phyloP scores from a whole-genome alignment of 176 grass and related monocot species.

The Phragmites australis region DNA sequence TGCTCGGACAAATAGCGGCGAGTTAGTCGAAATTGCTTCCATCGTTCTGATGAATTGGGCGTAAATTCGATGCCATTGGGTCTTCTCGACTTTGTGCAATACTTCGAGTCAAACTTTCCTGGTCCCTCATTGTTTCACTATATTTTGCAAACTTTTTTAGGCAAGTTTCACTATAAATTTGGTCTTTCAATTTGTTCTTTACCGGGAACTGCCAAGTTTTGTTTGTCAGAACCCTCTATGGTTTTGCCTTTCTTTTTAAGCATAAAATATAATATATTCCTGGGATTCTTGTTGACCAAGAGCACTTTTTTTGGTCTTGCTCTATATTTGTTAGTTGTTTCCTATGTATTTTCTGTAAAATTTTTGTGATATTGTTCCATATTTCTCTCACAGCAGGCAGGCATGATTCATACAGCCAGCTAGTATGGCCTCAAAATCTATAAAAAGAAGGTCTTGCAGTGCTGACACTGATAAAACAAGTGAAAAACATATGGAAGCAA shows the following conservation, averaged over 20 bases:
- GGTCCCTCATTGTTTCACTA: not conserved
- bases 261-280: not conserved
- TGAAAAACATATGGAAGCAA: conserved; percentile 24
- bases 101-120: not conserved
- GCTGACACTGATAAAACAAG: conserved; percentile 14
- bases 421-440: conserved; percentile 48
- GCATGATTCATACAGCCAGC: conserved; percentile 26
- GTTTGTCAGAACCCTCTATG: not conserved
- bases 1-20: not conserved
- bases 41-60: not conserved
- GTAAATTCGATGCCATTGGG: not conserved
- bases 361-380: not conserved
- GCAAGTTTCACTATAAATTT: not conserved
- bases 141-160: not conserved
- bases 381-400: conserved; percentile 20
- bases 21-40: not conserved
- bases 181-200: not conserved
- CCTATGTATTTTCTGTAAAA: not conserved
- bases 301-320: not conserved
- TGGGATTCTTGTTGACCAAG: not conserved
- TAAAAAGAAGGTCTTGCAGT: conserved; percentile 32
- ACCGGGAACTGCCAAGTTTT: not conserved
- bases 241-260: not conserved
- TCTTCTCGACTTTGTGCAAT: not conserved
- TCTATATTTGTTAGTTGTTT: not conserved